Evolutionary conservation across 2,329 filamentous ascomycete genomes (phyloP).

Genomic region (Graphilbum fragrans): DNA sequence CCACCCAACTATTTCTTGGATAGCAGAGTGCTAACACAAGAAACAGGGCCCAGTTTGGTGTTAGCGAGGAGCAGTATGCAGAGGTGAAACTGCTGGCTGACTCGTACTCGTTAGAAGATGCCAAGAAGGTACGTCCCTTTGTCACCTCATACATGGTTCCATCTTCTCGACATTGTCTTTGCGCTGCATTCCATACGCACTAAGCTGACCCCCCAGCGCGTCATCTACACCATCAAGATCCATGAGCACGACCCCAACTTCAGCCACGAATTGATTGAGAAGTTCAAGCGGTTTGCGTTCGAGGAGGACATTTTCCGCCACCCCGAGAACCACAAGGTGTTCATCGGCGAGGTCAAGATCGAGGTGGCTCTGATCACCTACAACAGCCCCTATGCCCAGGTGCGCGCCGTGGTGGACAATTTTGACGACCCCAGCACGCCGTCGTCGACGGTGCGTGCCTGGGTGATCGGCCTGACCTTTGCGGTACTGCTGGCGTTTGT

Average conservation of each 20-base stretch:
- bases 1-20: background rate
- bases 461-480: conserved; percentile 39
- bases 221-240: conserved; percentile 12
- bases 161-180: no score
- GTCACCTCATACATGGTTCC: no score
- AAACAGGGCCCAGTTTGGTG: conserved; percentile 1
- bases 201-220: background rate
- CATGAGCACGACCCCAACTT: conserved; percentile 35
- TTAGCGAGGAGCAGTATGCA: conserved; percentile 3
- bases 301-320: conserved; percentile 27
- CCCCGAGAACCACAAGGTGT: conserved; percentile 30
- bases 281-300: conserved; percentile 26
- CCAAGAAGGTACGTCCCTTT: background rate
- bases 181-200: background rate
- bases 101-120: conserved; percentile 3
- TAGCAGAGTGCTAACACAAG: background rate
- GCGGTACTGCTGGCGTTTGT: conserved; percentile 34
- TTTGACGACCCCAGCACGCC: conserved; percentile 37
- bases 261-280: conserved; percentile 24
- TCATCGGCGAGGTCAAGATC: conserved; percentile 35
- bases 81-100: conserved; percentile 6
- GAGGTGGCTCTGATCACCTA: conserved; percentile 41
- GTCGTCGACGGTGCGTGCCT: conserved; percentile 41
- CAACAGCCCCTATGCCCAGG: conserved; percentile 45
- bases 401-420: conserved; percentile 45